These are phyloP conservation scores for Talaromyces stipitatus DNA, from an alignment of 495 filamentous ascomycete species.

Conservation along the genomic window DNA sequence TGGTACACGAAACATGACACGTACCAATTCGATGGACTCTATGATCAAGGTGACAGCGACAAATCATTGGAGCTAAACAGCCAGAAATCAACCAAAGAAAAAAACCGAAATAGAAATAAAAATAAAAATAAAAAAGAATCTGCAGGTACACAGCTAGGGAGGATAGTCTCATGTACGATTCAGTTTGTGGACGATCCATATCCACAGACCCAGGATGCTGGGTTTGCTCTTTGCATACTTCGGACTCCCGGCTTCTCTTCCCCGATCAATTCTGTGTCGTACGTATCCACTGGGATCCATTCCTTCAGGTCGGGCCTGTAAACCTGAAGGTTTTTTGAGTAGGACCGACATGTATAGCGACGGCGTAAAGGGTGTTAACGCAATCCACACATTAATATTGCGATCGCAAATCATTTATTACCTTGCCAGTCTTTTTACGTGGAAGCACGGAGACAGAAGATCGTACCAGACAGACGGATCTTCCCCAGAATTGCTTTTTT, in stretches of 20 bases:
- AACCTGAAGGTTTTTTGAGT: too few species aligned
- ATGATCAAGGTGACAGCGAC: too few species aligned
- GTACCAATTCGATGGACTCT: too few species aligned
- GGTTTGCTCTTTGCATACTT: background rate
- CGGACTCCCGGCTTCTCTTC: slow-evolving; percentile 2
- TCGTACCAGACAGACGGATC: too few species aligned
- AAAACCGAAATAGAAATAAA: background rate
- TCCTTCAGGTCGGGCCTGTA: too few species aligned
- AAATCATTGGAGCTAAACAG: too few species aligned
- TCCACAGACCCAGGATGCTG: slow-evolving; percentile 2
- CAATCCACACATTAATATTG: background rate
- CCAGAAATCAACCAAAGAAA: too few species aligned
- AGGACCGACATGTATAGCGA: too few species aligned
- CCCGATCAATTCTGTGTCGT: background rate
- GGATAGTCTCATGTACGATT: background rate
- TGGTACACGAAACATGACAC: too few species aligned
- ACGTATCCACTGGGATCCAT: background rate
- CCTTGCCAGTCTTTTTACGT: background rate
- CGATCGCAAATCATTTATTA: background rate
- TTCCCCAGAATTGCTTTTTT: background rate
- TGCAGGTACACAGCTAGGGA: slow-evolving; percentile 1
- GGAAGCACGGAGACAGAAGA: too few species aligned
- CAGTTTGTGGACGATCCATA: background rate
- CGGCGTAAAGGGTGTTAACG: too few species aligned
- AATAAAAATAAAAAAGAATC: background rate